Conservation (phyloP, 164 flowering plant genomes). For the Aristolochia fimbriata region DNA sequence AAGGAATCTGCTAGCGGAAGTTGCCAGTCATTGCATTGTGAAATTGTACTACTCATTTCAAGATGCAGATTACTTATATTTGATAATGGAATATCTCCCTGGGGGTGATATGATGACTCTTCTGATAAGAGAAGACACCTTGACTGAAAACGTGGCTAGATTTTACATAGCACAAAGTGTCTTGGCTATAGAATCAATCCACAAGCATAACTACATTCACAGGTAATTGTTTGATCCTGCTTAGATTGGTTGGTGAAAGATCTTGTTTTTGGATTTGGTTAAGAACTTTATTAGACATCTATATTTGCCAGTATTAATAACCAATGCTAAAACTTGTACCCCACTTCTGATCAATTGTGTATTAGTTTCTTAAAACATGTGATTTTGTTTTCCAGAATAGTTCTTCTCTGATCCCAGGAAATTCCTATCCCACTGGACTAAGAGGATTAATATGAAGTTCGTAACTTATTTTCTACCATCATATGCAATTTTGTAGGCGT, state of each 20-base stretch:
- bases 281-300: not conserved
- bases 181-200: slow-evolving; percentile 91
- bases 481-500: slow-evolving; percentile 1
- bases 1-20: slow-evolving; percentile 96
- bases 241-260: not conserved
- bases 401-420: not conserved
- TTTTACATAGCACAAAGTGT: slow-evolving; percentile 95
- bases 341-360: not conserved
- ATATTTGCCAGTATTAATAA: too few species aligned
- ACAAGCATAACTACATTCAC: slow-evolving; percentile 90
- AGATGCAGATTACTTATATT: slow-evolving; percentile 81
- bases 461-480: not conserved
- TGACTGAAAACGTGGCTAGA: slow-evolving; percentile 85
- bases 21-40: slow-evolving; percentile 86
- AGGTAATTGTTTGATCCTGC: slow-evolving; percentile 36
- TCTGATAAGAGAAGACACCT: slow-evolving; percentile 89
- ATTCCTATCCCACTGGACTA: not conserved
- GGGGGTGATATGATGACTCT: slow-evolving; percentile 99
- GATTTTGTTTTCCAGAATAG: not conserved
- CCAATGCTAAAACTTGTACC: not conserved
- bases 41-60: slow-evolving; percentile 94
- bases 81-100: slow-evolving; percentile 96
- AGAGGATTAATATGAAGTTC: not conserved
- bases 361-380: not conserved
- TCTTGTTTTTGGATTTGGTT: not conserved